These are phyloP conservation scores for Heliamphora exappendiculata DNA, from an alignment of 148 eudicot genomes.

Conservation along the genomic window DNA sequence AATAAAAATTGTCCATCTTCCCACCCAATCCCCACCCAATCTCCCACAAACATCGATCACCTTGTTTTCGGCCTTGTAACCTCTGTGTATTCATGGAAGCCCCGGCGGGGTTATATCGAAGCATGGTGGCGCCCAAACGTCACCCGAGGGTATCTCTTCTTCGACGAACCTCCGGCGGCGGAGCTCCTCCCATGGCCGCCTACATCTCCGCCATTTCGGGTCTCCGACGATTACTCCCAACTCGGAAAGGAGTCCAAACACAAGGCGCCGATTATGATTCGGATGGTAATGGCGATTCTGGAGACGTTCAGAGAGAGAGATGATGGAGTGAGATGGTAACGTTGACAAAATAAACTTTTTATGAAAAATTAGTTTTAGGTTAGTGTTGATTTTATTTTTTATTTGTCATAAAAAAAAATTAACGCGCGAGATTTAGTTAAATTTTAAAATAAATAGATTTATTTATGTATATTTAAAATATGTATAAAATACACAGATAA, in stretches of 20 bases:
- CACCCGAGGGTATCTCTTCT: slow-evolving; percentile 17
- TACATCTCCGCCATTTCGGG: slow-evolving; percentile 14
- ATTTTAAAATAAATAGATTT: too few relatives aligned
- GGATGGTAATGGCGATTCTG: slow-evolving; percentile 22
- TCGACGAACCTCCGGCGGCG: slow-evolving; percentile 12
- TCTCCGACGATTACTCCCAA: slow-evolving; percentile 9
- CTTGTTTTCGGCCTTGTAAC: slow-evolving; percentile 22
- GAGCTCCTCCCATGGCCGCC: slow-evolving; percentile 27
- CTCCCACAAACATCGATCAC: slow-evolving; percentile 22
- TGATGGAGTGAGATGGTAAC: slow-evolving; percentile 18
- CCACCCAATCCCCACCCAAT: not conserved
- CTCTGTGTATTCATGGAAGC: slow-evolving; percentile 13
- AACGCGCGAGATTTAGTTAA: too few relatives aligned
- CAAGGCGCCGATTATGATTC: not conserved
- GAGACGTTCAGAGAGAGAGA: slow-evolving; percentile 19
- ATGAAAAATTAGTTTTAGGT: too few relatives aligned
- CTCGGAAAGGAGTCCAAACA: not conserved
- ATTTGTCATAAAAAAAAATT: too few relatives aligned
- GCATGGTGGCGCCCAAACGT: slow-evolving; percentile 32
- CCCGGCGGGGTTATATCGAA: slow-evolving; percentile 18
- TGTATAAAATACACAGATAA: too few relatives aligned
- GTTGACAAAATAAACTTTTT: too few relatives aligned
- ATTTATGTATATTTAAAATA: too few relatives aligned
- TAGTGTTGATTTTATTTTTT: too few relatives aligned
- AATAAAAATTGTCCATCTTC: not conserved